Base-by-base conservation (phyloP, 2,329 filamentous ascomycete genomes). In the Fusarium incarnatum region DNA sequence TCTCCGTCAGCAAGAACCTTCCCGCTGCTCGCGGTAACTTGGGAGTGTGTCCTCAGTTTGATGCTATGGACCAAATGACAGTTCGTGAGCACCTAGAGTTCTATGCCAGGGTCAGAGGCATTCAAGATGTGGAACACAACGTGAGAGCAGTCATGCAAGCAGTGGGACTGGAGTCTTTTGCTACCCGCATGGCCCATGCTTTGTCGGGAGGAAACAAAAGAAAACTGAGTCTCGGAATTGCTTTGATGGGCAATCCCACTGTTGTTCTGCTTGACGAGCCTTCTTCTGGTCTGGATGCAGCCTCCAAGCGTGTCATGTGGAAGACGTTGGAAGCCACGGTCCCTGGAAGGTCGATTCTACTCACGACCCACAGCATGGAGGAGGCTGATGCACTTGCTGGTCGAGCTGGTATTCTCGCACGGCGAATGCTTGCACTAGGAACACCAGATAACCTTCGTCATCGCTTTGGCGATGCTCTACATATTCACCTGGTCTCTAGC, bases 321-420 rank as follows among this genome's bases (percentile, higher is more conserved):
- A 89, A 89, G 60, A 97, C 94, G 0, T 84, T 98, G 1, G 88
- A 88, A 6, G 86, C 89, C 2, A 90, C 94, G 6, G 90, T 91
- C 0, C 87, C 89, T 0, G 94, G 94, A 0, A 88, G 94, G n/a
- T 92, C 91, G 1, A 88, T 98, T 18, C 84, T 98, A 3, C 86
- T 98, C 20, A 98, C 95, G 0, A 98, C 95, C 0, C 95, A 98
- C 79, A 93, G 89, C 50, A 97, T 98, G 94, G 94, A 98, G 78
- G 95, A 98, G 81, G 95, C 94, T 1, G 94, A 97, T 75, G 94
- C 94, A 1, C 85, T 98, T 4, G 94, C 94, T 0, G 89, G 89
- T 30, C 87, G 94, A 2, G 94, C 92, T 0, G 95, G 94, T 15
- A 97, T 98, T 71, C 89, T 98, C 81, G 93, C 94, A 11, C 87